phyloP scores from a whole-genome alignment of 352 stramenopile species.

The Plasmopara muralis region DNA sequence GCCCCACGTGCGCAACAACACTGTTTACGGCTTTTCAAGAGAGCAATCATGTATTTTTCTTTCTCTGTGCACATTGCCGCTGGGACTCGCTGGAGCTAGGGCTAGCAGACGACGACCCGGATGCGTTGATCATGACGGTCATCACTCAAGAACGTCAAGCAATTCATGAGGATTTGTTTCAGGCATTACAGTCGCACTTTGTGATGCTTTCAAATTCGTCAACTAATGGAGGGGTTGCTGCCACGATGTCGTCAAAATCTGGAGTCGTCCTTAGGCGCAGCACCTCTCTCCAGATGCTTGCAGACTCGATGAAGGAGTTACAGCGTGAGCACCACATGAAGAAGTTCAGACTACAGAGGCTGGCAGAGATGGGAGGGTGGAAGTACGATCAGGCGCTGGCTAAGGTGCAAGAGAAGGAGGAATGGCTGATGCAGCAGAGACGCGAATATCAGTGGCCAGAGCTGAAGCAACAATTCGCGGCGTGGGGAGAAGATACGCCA shows the following conservation, averaged over 20 bases:
- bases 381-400: conserved; percentile 56
- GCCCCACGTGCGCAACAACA: conserved; percentile 49
- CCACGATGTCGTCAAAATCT: conserved; percentile 9
- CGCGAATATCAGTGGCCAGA: conserved; percentile 55
- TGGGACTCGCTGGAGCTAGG: conserved; percentile 75
- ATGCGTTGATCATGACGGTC: conserved; percentile 74
- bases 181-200: conserved; percentile 59
- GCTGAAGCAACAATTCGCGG: conserved; percentile 38
- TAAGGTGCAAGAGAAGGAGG: conserved; percentile 45
- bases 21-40: conserved; percentile 73
- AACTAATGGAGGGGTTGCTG: not conserved
- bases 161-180: conserved; percentile 67
- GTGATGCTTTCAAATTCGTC: conserved; percentile 17
- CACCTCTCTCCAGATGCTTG: conserved; percentile 42
- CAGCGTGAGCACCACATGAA: conserved; percentile 83
- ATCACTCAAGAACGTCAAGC: conserved; percentile 70
- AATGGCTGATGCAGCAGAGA: conserved; percentile 53
- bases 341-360: conserved; percentile 56
- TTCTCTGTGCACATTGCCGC: conserved; percentile 76
- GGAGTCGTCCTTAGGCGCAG: conserved; percentile 12
- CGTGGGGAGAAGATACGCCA: conserved; percentile 4
- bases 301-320: conserved; percentile 68
- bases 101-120: conserved; percentile 70
- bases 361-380: conserved; percentile 68
- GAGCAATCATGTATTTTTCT: conserved; percentile 51